A percentile compares a stretch with the other conserved stretches of the same genome.
phyloP scores from a whole-genome alignment of 78 protist species.

The Cavenderia fasciculata region DNA sequence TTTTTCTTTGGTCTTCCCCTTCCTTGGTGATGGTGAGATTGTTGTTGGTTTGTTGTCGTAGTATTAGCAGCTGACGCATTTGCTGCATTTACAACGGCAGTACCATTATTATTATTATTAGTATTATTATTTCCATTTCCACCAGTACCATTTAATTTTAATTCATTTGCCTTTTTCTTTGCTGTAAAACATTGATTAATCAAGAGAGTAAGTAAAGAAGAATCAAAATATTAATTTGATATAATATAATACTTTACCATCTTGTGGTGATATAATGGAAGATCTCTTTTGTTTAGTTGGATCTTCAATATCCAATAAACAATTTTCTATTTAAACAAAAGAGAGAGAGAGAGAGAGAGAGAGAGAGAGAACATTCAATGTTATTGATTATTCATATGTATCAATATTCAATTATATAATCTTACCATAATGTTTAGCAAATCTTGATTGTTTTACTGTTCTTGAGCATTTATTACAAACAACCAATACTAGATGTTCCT shows the following conservation, averaged over 20 bases:
- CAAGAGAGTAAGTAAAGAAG: background rate
- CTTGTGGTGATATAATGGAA: background rate
- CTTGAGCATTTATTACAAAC: constrained; percentile 44
- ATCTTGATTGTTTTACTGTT: constrained; percentile 61
- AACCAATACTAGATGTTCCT: constrained; percentile 39
- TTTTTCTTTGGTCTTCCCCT: constrained; percentile 65
- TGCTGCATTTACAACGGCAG: background rate
- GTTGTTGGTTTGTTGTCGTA: background rate
- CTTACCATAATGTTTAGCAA: constrained; percentile 26
- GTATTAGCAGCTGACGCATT: background rate
- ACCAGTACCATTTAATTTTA: constrained; percentile 6
- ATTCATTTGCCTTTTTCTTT: background rate
- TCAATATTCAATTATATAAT: background rate
- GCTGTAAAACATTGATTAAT: background rate
- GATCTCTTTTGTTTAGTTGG: background rate
- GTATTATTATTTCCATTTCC: background rate
- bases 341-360: too few relatives aligned
- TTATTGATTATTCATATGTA: background rate
- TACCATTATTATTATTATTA: background rate
- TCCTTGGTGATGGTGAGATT: background rate
- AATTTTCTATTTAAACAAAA: background rate
- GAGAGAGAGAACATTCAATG: background rate
- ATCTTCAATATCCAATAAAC: background rate
- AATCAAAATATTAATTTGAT: background rate
- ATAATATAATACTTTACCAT: background rate